Evolutionary conservation across 106 monocot species (phyloP), one percentile per base, ranked within the genome.

Genomic region (Acorus gramineus): DNA sequence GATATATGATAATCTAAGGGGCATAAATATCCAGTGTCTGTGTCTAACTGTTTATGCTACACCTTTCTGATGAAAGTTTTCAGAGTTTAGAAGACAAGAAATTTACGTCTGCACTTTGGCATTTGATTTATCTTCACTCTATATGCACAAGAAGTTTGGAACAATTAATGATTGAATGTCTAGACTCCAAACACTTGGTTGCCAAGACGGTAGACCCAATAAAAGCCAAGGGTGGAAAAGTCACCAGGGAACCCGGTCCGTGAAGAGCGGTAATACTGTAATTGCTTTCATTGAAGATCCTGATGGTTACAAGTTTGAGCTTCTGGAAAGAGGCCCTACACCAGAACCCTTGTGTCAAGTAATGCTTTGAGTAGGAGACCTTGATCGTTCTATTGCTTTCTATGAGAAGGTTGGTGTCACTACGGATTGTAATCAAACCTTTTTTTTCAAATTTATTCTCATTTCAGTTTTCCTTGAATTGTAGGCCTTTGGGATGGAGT

Each of bases 401-500:
- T 92, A 92, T 63, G 72, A 87, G 73, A 92, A 87, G 79, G 92
- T 92, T 4, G 4, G 11, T 61, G 6, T 61, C 7, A 44, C 46
- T 61, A 7, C 1, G 5, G 42, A 46, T 61, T 61, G 57, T 6
- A 61, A 7, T 61, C 5, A 61, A 7, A 44, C 46, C 11, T n/a
- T 55, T 11, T 55, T 10, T 4, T 11, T 10, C 13, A 13, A 4
- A n/a, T 55, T 55, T 55, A 13, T 55, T 0, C 13, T 55, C 55
- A 11, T 55, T 10, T 13, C 11, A 55, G 55, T 11, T 11, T 55
- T 55, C 55, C 5, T 11, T 55, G 9, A 11, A 55, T 55, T 11
- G 28, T 28, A 98, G 98, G 98, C 98, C 51, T 98, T 81, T 84
- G 98, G 98, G 7, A 92, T 98, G 98, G 81, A n/a, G n/a, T n/a